phyloP scores from a whole-genome alignment of 176 grass and related monocot genomes.

The Ananas comosus region DNA sequence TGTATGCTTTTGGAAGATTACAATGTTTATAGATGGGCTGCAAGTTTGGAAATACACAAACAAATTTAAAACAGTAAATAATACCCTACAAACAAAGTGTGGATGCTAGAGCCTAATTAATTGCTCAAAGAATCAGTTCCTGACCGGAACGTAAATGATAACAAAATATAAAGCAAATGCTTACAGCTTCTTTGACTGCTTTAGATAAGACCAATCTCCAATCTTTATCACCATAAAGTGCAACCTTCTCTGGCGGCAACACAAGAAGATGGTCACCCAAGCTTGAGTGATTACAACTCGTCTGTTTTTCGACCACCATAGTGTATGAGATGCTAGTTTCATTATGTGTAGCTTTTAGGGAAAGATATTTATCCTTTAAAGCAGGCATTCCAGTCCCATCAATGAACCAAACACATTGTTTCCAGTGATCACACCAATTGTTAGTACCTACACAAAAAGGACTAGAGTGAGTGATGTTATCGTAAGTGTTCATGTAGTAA shows the following conservation, averaged over 20 bases:
- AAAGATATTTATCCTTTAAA: slow-evolving; percentile 46
- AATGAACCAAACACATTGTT: slow-evolving; percentile 94
- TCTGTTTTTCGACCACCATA: slow-evolving; percentile 22
- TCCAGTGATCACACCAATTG: slow-evolving; percentile 96
- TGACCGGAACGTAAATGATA: neutral
- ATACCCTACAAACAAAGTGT: neutral
- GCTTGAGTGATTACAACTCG: slow-evolving; percentile 19
- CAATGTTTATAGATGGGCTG: too few species aligned
- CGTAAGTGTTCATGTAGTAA: neutral
- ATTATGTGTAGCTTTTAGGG: slow-evolving; percentile 58
- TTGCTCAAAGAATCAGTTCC: neutral
- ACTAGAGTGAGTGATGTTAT: neutral
- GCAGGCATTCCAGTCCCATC: slow-evolving; percentile 28
- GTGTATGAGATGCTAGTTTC: slow-evolving; percentile 75
- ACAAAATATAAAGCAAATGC: slow-evolving; percentile 22
- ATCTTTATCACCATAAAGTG: slow-evolving; percentile 71
- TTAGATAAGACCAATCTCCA: slow-evolving; percentile 57
- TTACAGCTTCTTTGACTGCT: slow-evolving; percentile 58
- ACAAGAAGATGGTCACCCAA: slow-evolving; percentile 23
- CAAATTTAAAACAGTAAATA: neutral
- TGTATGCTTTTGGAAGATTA: too few species aligned
- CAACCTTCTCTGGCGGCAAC: slow-evolving; percentile 63
- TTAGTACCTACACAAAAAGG: slow-evolving; percentile 30
- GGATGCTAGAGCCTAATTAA: neutral
- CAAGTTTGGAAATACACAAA: neutral